A percentile compares a stretch with the other conserved stretches of the same genome.
These are phyloP conservation scores for Lasiosphaeria miniovina DNA, from an alignment of 495 filamentous ascomycete genomes.

Conservation along the genomic window DNA sequence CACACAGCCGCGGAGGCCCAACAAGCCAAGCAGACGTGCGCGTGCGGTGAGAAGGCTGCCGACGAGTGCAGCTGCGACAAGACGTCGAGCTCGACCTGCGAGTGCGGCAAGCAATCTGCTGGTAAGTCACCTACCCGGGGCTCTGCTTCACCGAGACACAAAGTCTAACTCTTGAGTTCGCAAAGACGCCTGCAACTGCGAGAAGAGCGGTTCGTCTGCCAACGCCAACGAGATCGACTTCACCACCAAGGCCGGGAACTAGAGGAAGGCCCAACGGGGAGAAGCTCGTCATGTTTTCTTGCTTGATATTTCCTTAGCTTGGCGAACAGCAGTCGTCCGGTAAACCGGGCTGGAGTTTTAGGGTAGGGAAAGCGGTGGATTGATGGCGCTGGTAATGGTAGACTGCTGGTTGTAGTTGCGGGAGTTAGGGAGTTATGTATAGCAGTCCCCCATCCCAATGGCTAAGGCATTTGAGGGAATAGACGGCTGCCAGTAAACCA, in stretches of 20 bases:
- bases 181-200: constrained; percentile 77
- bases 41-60: constrained; percentile 82
- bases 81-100: constrained; percentile 73
- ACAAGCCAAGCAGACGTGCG: constrained; percentile 53
- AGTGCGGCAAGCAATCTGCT: constrained; percentile 71
- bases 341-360: too few relatives aligned
- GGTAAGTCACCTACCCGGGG: constrained; percentile 41
- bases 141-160: too few relatives aligned
- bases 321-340: too few relatives aligned
- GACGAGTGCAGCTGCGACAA: constrained; percentile 84
- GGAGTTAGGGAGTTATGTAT: too few relatives aligned
- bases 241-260: constrained; percentile 57
- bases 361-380: too few relatives aligned
- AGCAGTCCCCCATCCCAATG: too few relatives aligned
- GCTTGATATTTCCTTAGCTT: too few relatives aligned
- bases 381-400: too few relatives aligned
- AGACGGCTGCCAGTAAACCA: too few relatives aligned
- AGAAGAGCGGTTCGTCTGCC: constrained; percentile 52
- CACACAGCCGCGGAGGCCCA: constrained; percentile 46
- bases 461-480: too few relatives aligned
- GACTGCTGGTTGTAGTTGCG: too few relatives aligned
- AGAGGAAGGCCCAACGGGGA: background rate
- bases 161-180: too few relatives aligned
- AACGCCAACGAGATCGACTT: constrained; percentile 73
- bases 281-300: constrained; percentile 6